Conservation (phyloP, 2,329 filamentous ascomycete genomes). For the Trichophyton verrucosum region DNA sequence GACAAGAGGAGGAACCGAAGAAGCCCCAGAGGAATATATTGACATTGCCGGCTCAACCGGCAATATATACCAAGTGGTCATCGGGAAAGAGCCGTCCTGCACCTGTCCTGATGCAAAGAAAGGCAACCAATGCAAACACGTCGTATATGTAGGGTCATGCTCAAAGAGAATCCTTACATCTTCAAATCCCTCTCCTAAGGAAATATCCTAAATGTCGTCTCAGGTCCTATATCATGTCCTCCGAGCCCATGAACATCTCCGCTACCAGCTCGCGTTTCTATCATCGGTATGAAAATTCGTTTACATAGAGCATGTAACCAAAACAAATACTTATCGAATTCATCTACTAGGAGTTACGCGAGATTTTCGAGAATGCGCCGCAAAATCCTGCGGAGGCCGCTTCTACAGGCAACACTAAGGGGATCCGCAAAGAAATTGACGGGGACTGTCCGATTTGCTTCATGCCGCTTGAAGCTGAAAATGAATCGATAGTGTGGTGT, state of each 20-base stretch:
- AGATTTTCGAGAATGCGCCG: constrained; percentile 44
- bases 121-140: constrained; percentile 53
- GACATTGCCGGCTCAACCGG: constrained; percentile 49
- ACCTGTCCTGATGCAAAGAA: constrained; percentile 43
- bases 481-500: constrained; percentile 45
- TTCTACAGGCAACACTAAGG: constrained; percentile 27
- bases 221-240: constrained; percentile 46
- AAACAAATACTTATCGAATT: background rate
- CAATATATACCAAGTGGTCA: constrained; percentile 48
- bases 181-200: background rate
- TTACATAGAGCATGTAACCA: no score
- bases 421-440: constrained; percentile 46
- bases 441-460: constrained; percentile 54
- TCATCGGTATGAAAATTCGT: constrained; percentile 25
- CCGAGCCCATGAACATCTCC: constrained; percentile 43
- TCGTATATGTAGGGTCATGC: constrained; percentile 40
- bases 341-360: constrained; percentile 38
- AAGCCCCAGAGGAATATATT: constrained; percentile 39
- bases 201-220: background rate
- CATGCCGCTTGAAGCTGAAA: constrained; percentile 39
- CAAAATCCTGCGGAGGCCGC: constrained; percentile 33
- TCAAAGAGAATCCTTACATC: background rate
- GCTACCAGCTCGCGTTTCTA: constrained; percentile 50
- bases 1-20: constrained; percentile 31
- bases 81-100: constrained; percentile 42